Base-by-base conservation (phyloP, 1,139 yeast species). In the Hanseniaspora gamundiae region DNA sequence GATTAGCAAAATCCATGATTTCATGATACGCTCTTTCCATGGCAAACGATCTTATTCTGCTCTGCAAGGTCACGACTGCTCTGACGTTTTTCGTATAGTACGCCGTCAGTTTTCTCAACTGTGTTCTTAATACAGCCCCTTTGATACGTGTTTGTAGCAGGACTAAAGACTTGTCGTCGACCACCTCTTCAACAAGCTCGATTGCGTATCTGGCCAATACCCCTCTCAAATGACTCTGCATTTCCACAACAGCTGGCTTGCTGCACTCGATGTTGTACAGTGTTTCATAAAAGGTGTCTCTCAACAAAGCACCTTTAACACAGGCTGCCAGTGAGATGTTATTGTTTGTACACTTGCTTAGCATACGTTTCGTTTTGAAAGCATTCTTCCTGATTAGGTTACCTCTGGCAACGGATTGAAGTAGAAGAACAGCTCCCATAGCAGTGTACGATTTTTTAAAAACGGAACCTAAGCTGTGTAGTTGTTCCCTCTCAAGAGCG, bases 21-120 rank as follows among this genome's bases (percentile, higher is more conserved):
- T 84, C 74, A 49, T 73, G 74, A 62, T 85, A 91, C 0, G 95
- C 94, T 40, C 68, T 71, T 26, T 81, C 81, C 44, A 82, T 80
- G 48, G 76, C 74, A 49, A 72, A 69, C 31, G 87, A 80, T 46
- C 87, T 73, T 41, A 88, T 73, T 40, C 70, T 69, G 41, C 88
- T 80, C 62, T 91, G 98, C 14, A 87, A 76, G 54, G 69, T 74
- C 48, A 86, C 69, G 13, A 91, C 76, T 39, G 73, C 69, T 14
- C 69, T 71, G 42, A 74, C 58, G 52, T 85, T 78, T 4, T 61
- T 58, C 20, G 58, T 59, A 61, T 85, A 91, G 60, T 79, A 71
- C 2, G 61, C 60, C 51, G 69, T 65, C 52, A 78, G 68, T 2
- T 67, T 66, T 2, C 42, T 43, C 27, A 62, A 46, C 8, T 52